Evolutionary conservation across 2,329 filamentous ascomycete species (phyloP).

Genomic region (Periglandula ipomoeae): DNA sequence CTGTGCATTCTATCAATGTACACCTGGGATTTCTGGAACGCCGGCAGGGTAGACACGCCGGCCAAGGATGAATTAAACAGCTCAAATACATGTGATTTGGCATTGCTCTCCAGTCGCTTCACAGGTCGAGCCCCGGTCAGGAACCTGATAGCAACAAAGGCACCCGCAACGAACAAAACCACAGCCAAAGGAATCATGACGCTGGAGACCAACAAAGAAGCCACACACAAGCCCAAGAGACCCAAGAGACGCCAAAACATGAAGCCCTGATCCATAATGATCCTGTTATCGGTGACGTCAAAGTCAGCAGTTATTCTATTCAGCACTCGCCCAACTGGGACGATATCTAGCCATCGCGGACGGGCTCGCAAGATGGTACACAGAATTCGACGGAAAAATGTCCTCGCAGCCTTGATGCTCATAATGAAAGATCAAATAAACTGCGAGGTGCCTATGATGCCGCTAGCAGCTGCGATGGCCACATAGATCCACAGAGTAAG

Average conservation of each 20-base stretch:
- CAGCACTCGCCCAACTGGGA: constrained; percentile 65
- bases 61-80: constrained; percentile 65
- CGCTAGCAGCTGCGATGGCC: constrained; percentile 45
- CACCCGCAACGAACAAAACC: constrained; percentile 46
- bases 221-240: constrained; percentile 56
- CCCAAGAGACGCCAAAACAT: constrained; percentile 51
- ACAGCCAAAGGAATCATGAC: constrained; percentile 54
- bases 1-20: constrained; percentile 63
- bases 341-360: constrained; percentile 72
- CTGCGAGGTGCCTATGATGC: constrained; percentile 49
- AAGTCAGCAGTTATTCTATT: constrained; percentile 77
- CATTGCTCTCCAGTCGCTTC: constrained; percentile 68
- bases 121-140: constrained; percentile 62
- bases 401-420: constrained; percentile 59
- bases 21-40: constrained; percentile 57
- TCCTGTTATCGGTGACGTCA: constrained; percentile 58
- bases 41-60: constrained; percentile 67
- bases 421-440: constrained; percentile 56
- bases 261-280: constrained; percentile 55
- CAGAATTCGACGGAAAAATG: constrained; percentile 58
- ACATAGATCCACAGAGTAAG: constrained; percentile 58
- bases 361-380: constrained; percentile 61
- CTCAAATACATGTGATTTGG: constrained; percentile 73
- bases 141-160: constrained; percentile 52
- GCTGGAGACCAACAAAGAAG: constrained; percentile 58